Base-by-base conservation (phyloP, 768 basidiomycete genomes). In the Coprinopsis marcescibilis region DNA sequence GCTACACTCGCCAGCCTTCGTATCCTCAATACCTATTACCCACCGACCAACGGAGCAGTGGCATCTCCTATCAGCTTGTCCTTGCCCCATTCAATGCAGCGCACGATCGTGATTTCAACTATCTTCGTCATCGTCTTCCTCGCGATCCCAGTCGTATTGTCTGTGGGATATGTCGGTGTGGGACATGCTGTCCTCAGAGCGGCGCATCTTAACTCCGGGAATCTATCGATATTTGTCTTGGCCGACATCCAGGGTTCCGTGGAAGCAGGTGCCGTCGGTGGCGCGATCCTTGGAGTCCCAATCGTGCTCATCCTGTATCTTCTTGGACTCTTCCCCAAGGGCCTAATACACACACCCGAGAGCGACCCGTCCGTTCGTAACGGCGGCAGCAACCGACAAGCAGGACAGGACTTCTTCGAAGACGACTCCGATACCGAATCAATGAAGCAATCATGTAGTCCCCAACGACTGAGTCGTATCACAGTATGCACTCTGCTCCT, bases 281-380 rank as follows among this genome's bases (percentile, higher is more conserved):
- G 40, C n/a, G 41, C 40, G 3, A 49, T 49, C 29, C 48, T 49
- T 29, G 48, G 40, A 3, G 10, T 49, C 26, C 48, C 48, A 2
- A n/a, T 49, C 15, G 32, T 49, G 1, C 41, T 49, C 14, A 27
- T 43, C 14, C 26, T 43, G 25, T 43, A 43, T 19, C 26, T 43
- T 6, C 5, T 43, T 27, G 41, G 41, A 4, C n/a, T 43, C 26
- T 43, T 43, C 17, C 41, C 41, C 19, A n/a, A 24, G 11, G 14
- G 19, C 20, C 13, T 8, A 19, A 17, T 8, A 19, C 13, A 19
- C 12, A 10, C 35, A 13, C 35, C 20, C 10, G 26, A 43, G 26
- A n/a, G 26, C 8, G n/a, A 8, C 10, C 30, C 8, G 30, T 8
- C 30, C n/a, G 10, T 32, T 32, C 30, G n/a, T 32, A 8, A 32